Conservation (phyloP, 2,329 filamentous ascomycete genomes). For the Botrytis squamosa region DNA sequence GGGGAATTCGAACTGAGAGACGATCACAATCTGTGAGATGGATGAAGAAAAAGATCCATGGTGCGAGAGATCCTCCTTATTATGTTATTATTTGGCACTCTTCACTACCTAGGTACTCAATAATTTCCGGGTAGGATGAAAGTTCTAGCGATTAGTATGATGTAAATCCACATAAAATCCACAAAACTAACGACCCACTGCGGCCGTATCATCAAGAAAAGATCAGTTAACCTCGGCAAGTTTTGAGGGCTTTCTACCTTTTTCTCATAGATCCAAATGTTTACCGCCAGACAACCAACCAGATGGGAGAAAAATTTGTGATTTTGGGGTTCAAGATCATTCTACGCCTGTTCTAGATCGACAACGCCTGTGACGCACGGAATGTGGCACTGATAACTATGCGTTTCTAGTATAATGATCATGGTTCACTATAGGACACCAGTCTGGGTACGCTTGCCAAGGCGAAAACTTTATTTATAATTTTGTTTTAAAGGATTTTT, state of each 20-base stretch:
- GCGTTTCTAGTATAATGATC: neutral
- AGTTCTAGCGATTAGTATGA: neutral
- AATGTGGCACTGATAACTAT: neutral
- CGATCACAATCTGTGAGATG: constrained; percentile 14
- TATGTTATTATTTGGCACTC: neutral
- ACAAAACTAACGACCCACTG: neutral
- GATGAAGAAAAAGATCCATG: neutral
- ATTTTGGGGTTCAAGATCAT: neutral
- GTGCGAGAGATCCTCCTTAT: constrained; percentile 4
- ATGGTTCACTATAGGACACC: neutral
- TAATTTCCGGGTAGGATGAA: constrained; percentile 3
- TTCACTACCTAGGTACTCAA: neutral
- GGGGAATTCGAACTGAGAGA: neutral
- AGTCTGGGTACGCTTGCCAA: neutral
- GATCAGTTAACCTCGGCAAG: constrained; percentile 9
- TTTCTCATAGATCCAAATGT: neutral
- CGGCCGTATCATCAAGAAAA: neutral
- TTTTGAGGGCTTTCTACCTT: neutral
- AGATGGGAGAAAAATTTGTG: neutral
- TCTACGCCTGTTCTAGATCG: constrained; percentile 10
- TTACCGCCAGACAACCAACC: neutral
- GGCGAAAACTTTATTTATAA: neutral
- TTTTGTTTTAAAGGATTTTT: neutral
- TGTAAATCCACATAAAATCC: neutral
- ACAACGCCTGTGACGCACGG: neutral